Base-by-base conservation (phyloP, 75 land plant genomes). In the Isoetes taiwanensis region DNA sequence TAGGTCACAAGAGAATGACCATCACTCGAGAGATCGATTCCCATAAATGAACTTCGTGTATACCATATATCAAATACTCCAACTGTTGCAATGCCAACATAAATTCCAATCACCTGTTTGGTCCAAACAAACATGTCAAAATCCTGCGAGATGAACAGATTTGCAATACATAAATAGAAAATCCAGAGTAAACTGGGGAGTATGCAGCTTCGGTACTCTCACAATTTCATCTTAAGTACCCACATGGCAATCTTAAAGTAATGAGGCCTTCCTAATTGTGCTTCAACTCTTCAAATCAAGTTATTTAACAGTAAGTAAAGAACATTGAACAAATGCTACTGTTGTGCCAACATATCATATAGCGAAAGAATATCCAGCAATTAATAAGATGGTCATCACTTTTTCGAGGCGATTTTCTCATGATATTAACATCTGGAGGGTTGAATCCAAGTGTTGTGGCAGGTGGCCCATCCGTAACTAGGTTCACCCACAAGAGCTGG, bases 401-500 rank as follows among this genome's bases (percentile, higher is more conserved):
- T n/a, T n/a, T n/a, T n/a, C 50, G 50, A 23, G 50, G 50, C 16
- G 50, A 23, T 23, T 46, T 46, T 46, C 50, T 6, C 50, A 46
- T 46, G 19, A 46, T 46, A 23, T 46, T 23, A 6, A 46, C 16
- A 23, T 46, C 50, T 6, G 50, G 50, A 23, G 50, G 50, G 16
- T 46, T 46, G 19, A 46, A 46, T 16, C 50, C 50, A 23, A 46
- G 39, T 46, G 19, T 23, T 23, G 50, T 46, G 50, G 50, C 50
- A 6, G 50, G 50, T n/a, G 50, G 21, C 23, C 50, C 50, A n/a
- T 46, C 50, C 6, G 50, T 46, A n/a, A 46, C 50, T 5, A 46
- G 19, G 16, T 46, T 46, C 50, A 46, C 50, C 50, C 50, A 46
- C 25, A 46, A 23, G 50, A 46, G 50, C 50, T 46, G 50, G 6